These are phyloP conservation scores for Solanum tarapatanum DNA, from an alignment of 257 asterid species.

Conservation along the genomic window DNA sequence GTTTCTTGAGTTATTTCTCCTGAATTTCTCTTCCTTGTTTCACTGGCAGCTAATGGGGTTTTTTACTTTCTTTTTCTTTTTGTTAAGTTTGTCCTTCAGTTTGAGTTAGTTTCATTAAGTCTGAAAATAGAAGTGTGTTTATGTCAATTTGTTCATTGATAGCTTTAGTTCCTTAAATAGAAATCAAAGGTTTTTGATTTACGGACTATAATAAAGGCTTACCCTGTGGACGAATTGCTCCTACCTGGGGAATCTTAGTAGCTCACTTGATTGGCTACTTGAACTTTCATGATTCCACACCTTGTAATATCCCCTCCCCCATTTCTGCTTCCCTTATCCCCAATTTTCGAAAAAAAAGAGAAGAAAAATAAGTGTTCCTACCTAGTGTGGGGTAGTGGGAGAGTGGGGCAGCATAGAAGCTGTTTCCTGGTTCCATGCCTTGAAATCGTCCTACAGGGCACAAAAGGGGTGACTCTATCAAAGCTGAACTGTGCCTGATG, in stretches of 20 bases:
- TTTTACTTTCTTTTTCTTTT: not conserved
- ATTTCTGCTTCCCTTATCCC: not conserved
- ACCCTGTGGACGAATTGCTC: not conserved
- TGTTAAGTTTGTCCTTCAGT: not conserved
- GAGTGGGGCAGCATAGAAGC: not conserved
- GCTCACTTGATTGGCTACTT: not conserved
- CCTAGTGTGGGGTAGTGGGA: not conserved
- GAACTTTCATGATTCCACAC: not conserved
- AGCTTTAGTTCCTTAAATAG: not conserved
- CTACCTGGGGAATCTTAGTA: not conserved
- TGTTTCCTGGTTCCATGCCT: not conserved
- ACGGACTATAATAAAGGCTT: not conserved
- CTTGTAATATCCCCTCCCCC: not conserved
- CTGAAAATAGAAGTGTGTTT: not conserved
- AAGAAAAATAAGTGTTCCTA: not conserved
- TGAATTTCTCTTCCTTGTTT: not conserved
- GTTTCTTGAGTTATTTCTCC: not conserved
- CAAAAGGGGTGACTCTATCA: not conserved
- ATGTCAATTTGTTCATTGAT: not conserved
- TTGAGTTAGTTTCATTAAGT: not conserved
- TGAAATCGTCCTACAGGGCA: not conserved
- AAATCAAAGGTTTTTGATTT: not conserved
- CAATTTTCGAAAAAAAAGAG: not conserved
- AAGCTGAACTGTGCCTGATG: not conserved
- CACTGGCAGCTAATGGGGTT: not conserved